A percentile compares a stretch with the other conserved stretches of the same genome.
Conservation (phyloP, 164 flowering plant species). For the Akebia trifoliata region DNA sequence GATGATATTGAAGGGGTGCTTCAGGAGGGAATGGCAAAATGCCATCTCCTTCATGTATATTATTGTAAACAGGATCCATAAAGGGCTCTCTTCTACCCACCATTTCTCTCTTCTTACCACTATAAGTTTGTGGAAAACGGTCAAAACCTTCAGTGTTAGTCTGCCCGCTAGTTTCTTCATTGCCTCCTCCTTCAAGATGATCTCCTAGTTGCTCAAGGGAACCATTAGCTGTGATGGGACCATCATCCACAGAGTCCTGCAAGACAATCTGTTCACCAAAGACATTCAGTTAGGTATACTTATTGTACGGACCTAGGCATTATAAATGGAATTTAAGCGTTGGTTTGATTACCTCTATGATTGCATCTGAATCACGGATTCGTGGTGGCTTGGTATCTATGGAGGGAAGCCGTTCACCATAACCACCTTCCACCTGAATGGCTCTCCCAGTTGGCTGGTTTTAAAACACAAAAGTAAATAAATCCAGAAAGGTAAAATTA, state of each 20-base stretch:
- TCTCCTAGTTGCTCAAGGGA: slow-evolving; percentile 36
- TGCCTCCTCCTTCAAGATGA: slow-evolving; percentile 29
- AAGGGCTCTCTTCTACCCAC: slow-evolving; percentile 33
- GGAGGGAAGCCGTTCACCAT: slow-evolving; percentile 54
- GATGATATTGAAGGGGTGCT: slow-evolving; percentile 23
- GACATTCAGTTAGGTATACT: slow-evolving; percentile 12
- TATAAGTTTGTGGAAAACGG: no score
- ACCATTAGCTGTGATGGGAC: slow-evolving; percentile 47
- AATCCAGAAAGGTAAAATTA: slow-evolving; percentile 8
- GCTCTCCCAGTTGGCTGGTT: slow-evolving; percentile 90
- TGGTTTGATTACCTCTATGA: slow-evolving; percentile 68
- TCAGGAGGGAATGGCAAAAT: slow-evolving; percentile 35
- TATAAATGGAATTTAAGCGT: no score
- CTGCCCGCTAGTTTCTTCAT: slow-evolving; percentile 35
- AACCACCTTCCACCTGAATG: slow-evolving; percentile 54
- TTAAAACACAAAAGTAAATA: slow-evolving; percentile 7
- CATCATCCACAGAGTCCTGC: slow-evolving; percentile 64
- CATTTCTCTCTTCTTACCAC: slow-evolving; percentile 30
- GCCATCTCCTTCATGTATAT: slow-evolving; percentile 37
- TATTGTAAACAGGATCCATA: slow-evolving; percentile 23
- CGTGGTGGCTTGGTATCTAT: slow-evolving; percentile 50
- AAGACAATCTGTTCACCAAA: slow-evolving; percentile 63
- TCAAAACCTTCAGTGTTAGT: no score
- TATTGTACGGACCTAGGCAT: no score
- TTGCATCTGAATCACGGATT: slow-evolving; percentile 66